Evolutionary conservation across 805 yeast genomes (phyloP), one percentile per base, ranked within the genome.

Genomic region (Yamadazyma laniorum): DNA sequence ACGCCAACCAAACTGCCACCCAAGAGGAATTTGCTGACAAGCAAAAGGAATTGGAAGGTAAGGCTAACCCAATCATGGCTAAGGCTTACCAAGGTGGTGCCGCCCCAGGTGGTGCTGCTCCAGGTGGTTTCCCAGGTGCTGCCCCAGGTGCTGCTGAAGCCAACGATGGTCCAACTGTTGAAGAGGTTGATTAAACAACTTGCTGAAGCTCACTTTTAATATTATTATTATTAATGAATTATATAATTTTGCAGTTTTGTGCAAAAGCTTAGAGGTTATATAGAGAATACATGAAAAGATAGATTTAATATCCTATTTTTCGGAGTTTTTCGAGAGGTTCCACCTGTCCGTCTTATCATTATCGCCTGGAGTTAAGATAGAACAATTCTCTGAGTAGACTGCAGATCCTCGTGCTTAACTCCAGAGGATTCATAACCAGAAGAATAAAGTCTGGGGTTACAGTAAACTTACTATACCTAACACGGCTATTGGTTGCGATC

Each of bases 71-170:
- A 68, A 87, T 90, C 72, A 84, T 90, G 88, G 79, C 88, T 67
- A 88, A 90, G 79, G 88, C 93, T 79, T 91, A 91, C 82, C 93
- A 86, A 70, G 89, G 83, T 53, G 95, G 89, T 66, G 95, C 88
- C 67, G 83, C 82, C 51, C 81, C 84, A 58, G 85, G 77, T 52
- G 87, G 75, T 54, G 65, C 64, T 58, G 84, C 77, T 50, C 86
- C 75, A 53, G 66, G 64, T 59, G 48, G 48, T 35, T 66, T 65
- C 63, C 84, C 82, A 55, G 89, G 88, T 58, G 82, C 72, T 42
- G 77, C 69, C 47, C 74, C 73, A 52, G 84, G 82, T 58, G 80
- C 74, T 65, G 80, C 74, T 65, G 69, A 56, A 37, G 61, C 71
- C 40, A 52, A 55, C 51, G 69, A 65, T 40, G 77, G 77, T 43